A percentile compares a stretch with the other conserved stretches of the same genome.
phyloP scores from a whole-genome alignment of 2,329 filamentous ascomycete species.

The Corniculantispora saksenae region DNA sequence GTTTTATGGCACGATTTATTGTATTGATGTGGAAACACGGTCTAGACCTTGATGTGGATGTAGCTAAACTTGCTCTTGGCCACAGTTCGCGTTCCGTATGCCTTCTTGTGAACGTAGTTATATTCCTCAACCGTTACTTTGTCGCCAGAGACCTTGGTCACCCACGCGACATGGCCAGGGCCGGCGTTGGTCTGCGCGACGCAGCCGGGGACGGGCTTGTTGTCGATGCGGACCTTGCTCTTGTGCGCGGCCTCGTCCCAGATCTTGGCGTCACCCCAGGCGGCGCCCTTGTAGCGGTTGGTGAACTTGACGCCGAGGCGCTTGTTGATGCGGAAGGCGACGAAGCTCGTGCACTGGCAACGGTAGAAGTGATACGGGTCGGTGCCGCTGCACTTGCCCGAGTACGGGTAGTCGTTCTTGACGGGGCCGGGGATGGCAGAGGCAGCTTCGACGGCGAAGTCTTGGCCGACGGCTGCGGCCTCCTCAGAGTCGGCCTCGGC shows the following conservation, averaged over 20 bases:
- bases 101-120: slow-evolving; percentile 21
- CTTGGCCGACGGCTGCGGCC: background rate
- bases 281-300: slow-evolving; percentile 25
- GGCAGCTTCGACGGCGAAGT: background rate
- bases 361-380: slow-evolving; percentile 25
- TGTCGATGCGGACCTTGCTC: slow-evolving; percentile 20
- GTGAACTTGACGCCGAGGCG: slow-evolving; percentile 25
- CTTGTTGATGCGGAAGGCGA: slow-evolving; percentile 26
- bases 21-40: background rate
- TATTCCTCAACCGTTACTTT: slow-evolving; percentile 26
- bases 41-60: slow-evolving; percentile 24
- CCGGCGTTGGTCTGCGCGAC: slow-evolving; percentile 24
- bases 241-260: slow-evolving; percentile 25
- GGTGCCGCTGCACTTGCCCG: slow-evolving; percentile 21
- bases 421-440: slow-evolving; percentile 19
- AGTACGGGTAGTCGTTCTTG: slow-evolving; percentile 26
- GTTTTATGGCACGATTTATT: too few species aligned
- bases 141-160: slow-evolving; percentile 21
- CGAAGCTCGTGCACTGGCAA: slow-evolving; percentile 27
- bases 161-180: slow-evolving; percentile 24
- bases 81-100: slow-evolving; percentile 22
- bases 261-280: slow-evolving; percentile 26
- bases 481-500: background rate
- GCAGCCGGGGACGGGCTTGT: slow-evolving; percentile 20
- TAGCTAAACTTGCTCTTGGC: slow-evolving; percentile 24